These are phyloP conservation scores for Trichoderma sp. DNA, from an alignment of 2,329 filamentous ascomycete genomes.

Conservation along the genomic window DNA sequence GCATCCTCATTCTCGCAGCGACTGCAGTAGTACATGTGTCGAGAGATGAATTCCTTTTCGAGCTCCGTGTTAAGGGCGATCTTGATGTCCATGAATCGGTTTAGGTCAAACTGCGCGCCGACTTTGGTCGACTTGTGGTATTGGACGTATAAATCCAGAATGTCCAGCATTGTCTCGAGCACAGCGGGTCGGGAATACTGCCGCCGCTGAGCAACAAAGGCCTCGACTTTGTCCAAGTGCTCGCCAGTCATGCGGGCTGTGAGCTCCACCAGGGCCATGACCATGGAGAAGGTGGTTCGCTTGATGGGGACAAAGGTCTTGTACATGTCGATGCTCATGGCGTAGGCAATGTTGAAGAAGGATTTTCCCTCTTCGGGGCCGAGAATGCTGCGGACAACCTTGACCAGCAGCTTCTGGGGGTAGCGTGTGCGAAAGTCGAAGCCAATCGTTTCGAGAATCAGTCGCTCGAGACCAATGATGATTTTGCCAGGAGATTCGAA, in stretches of 20 bases:
- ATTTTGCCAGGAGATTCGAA: constrained; percentile 79
- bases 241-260: constrained; percentile 67
- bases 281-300: constrained; percentile 82
- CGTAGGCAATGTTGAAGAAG: constrained; percentile 71
- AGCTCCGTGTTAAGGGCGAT: constrained; percentile 85
- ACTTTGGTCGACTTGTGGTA: constrained; percentile 74
- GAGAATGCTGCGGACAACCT: constrained; percentile 66
- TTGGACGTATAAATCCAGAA: constrained; percentile 90
- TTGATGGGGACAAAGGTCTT: constrained; percentile 92
- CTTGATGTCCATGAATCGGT: constrained; percentile 81
- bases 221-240: constrained; percentile 52
- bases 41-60: constrained; percentile 60
- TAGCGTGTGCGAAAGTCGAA: constrained; percentile 93
- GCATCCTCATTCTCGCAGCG: constrained; percentile 48
- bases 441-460: constrained; percentile 88
- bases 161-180: constrained; percentile 81
- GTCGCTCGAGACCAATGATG: constrained; percentile 85
- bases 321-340: constrained; percentile 85
- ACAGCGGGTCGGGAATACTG: constrained; percentile 52
- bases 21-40: constrained; percentile 64
- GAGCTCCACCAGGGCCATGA: constrained; percentile 78
- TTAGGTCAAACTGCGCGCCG: constrained; percentile 70
- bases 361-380: constrained; percentile 47
- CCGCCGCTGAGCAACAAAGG: constrained; percentile 52
- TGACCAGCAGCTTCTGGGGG: constrained; percentile 81